A percentile compares a stretch with the other conserved stretches of the same genome.
These are phyloP conservation scores for Flaveria trinervia DNA, from an alignment of 129 eudicot species.

Conservation along the genomic window DNA sequence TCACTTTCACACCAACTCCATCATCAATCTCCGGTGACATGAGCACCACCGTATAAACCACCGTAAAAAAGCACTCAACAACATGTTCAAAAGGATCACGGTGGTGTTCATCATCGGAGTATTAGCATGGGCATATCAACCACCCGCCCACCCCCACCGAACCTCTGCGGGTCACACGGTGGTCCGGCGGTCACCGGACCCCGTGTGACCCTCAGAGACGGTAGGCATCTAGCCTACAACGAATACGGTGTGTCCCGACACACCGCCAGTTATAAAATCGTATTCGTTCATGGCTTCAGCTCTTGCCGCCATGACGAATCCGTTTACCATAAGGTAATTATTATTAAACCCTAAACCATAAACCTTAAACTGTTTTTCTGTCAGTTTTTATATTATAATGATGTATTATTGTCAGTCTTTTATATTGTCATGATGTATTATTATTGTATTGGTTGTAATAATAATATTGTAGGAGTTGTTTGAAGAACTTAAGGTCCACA, in stretches of 20 bases:
- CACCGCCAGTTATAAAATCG: slow-evolving; percentile 50
- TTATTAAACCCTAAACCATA: too few relatives aligned
- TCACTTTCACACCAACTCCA: too few relatives aligned
- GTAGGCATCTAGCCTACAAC: slow-evolving; percentile 65
- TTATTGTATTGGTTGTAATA: too few relatives aligned
- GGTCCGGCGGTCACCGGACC: slow-evolving; percentile 64
- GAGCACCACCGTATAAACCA: neutral
- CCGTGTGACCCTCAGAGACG: slow-evolving; percentile 62
- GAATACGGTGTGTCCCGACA: slow-evolving; percentile 63
- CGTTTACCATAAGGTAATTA: slow-evolving; percentile 33
- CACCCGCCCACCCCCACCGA: slow-evolving; percentile 54
- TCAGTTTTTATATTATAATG: too few relatives aligned
- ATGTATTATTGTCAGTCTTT: too few relatives aligned
- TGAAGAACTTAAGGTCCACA: slow-evolving; percentile 52
- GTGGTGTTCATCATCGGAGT: slow-evolving; percentile 16
- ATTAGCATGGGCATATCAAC: slow-evolving; percentile 51
- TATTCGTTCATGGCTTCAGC: slow-evolving; percentile 61
- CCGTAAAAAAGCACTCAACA: neutral
- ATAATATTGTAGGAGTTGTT: slow-evolving; percentile 40
- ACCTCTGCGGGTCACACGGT: slow-evolving; percentile 48
- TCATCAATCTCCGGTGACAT: too few relatives aligned
- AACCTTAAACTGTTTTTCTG: too few relatives aligned
- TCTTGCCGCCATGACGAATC: slow-evolving; percentile 43
- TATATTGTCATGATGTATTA: too few relatives aligned
- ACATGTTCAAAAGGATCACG: neutral